Evolutionary conservation across 148 eudicot species (phyloP), one percentile per base, ranked within the genome.

Genomic region (Arctostaphylos glauca): DNA sequence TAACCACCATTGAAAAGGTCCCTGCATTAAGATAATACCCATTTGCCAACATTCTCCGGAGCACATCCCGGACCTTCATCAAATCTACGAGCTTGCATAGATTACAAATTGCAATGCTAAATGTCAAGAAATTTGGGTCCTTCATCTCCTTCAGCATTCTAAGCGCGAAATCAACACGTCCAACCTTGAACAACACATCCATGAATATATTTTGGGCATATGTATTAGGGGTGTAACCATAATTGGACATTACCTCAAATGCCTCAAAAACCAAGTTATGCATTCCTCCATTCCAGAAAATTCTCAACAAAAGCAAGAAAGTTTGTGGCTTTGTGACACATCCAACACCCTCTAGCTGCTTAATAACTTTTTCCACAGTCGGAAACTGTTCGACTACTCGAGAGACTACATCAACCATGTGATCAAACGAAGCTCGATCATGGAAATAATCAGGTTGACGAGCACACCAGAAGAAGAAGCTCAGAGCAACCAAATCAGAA

Each of bases 391-490:
- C 64, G 48, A 80, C 48, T 5, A 91, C 82, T 64, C 90, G 84
- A 49, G 78, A 18, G 53, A 88, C 56, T 55, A 89, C 90, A 82
- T 48, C 52, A 55, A 73, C 89, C 88, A 89, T 85, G 52, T 80
- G 85, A 46, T 82, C 66, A 38, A 89, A 86, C 7, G 89, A 83
- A n/a, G 5, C 10, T 23, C 83, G 79, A 41, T 91, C 82, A 46
- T 91, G 90, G 79, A 91, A 91, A 86, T 89, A 88, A 73, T 88
- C 54, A 21, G 88, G 88, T 53, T 86, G 91, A 59, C 87, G 76
- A 43, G 93, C 92, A 80, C 91, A 91, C 89, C 93, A 89, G 59
- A 91, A 68, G 83, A 91, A 91, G 71, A 86, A 88, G 68, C 79
- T 88, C 75, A 91, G 84, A 81, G 92, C 81, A 73, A 87, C 47